A percentile compares a stretch with the other conserved stretches of the same genome.
phyloP scores from a whole-genome alignment of 116 monocot species.

The Posidonia oceanica region DNA sequence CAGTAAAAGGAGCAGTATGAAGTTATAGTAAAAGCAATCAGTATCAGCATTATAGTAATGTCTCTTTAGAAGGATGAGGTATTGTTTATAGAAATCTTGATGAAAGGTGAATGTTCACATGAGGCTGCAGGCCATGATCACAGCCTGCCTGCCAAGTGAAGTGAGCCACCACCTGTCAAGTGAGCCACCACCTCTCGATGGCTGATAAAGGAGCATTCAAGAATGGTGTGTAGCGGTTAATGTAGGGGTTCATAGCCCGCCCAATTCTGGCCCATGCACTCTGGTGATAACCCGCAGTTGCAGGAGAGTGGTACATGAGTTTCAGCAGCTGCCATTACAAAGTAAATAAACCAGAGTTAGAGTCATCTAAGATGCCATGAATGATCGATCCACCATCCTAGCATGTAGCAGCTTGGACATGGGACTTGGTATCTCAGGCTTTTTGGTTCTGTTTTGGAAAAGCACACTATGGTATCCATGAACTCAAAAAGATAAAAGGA shows the following conservation, averaged over 20 bases:
- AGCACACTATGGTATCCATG: too few relatives aligned
- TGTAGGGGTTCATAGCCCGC: conserved; percentile 29
- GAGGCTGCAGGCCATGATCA: neutral
- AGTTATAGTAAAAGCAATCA: neutral
- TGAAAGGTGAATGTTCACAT: conserved; percentile 4
- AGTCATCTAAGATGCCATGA: neutral
- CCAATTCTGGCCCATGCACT: conserved; percentile 62
- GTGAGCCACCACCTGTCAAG: conserved; percentile 61
- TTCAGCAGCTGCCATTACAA: conserved; percentile 56
- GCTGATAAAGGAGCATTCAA: conserved; percentile 47
- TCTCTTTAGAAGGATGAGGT: conserved; percentile 1
- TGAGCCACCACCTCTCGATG: conserved; percentile 77
- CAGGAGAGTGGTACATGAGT: conserved; percentile 81
- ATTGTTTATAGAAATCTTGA: neutral
- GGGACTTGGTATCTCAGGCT: too few relatives aligned
- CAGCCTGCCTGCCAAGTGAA: neutral
- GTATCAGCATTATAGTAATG: neutral
- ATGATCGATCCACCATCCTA: neutral
- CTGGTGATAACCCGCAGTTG: conserved; percentile 57
- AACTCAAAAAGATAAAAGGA: too few relatives aligned
- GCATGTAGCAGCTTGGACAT: neutral
- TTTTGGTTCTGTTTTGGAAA: too few relatives aligned
- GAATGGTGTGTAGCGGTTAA: conserved; percentile 47
- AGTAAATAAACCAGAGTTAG: neutral
- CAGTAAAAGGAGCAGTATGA: neutral